Conservation (phyloP, 2,329 filamentous ascomycete species). For the Trichophyton benhamiae region DNA sequence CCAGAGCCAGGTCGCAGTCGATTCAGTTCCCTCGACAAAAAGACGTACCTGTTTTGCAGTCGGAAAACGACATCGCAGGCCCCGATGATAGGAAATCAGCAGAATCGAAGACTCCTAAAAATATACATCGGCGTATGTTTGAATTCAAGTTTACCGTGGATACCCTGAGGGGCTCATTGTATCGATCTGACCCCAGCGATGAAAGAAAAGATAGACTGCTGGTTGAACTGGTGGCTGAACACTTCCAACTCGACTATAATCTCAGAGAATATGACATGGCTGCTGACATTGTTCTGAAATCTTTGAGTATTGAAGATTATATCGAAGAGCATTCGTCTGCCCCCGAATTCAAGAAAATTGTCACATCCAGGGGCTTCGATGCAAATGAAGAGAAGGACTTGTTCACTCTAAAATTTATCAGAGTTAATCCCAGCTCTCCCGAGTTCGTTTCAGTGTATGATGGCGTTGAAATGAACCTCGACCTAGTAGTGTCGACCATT, state of each 20-base stretch:
- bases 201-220: conserved; percentile 66
- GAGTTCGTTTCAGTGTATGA: conserved; percentile 89
- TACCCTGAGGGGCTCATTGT: conserved; percentile 83
- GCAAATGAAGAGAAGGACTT: conserved; percentile 64
- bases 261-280: conserved; percentile 85
- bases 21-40: conserved; percentile 61
- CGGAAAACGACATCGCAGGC: conserved; percentile 45
- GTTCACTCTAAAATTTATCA: conserved; percentile 77
- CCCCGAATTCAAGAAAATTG: conserved; percentile 89
- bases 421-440: conserved; percentile 79
- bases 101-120: conserved; percentile 43
- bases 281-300: conserved; percentile 77
- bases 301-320: conserved; percentile 83
- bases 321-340: conserved; percentile 66
- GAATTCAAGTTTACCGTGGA: conserved; percentile 96
- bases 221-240: conserved; percentile 80
- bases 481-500: conserved; percentile 85
- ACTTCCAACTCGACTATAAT: conserved; percentile 78
- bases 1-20: conserved; percentile 47
- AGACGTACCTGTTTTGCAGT: conserved; percentile 65
- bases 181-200: conserved; percentile 68
- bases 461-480: conserved; percentile 84
- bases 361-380: conserved; percentile 72
- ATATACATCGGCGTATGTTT: conserved; percentile 78
- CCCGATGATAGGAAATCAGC: conserved; percentile 21